These are phyloP conservation scores for Coemansia sp. DNA, from an alignment of 192 early-diverging fungal genomes.

Conservation along the genomic window DNA sequence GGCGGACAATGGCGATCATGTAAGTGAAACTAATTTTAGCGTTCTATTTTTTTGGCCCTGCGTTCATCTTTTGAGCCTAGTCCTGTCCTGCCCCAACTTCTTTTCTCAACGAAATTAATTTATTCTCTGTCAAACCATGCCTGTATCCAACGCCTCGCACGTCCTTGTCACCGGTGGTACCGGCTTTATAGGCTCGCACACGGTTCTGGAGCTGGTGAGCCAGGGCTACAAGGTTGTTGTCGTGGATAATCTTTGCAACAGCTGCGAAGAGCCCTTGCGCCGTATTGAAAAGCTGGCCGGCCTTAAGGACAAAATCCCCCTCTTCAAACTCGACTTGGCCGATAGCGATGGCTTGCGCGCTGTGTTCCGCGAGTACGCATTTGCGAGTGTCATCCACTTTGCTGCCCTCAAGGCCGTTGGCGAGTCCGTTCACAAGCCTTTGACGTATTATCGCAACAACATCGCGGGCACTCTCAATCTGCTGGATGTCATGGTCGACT, in stretches of 20 bases:
- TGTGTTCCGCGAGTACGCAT: constrained; percentile 74
- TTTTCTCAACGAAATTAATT: neutral
- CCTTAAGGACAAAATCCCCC: constrained; percentile 56
- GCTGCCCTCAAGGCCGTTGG: constrained; percentile 89
- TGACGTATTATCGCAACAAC: constrained; percentile 95
- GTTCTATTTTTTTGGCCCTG: neutral
- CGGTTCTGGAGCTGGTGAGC: constrained; percentile 79
- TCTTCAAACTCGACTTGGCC: constrained; percentile 81
- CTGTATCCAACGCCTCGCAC: constrained; percentile 17
- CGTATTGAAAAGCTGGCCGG: constrained; percentile 68
- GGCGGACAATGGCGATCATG: neutral
- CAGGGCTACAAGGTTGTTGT: constrained; percentile 84
- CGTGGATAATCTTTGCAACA: constrained; percentile 90
- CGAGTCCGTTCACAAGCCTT: constrained; percentile 76
- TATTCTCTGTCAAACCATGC: constrained; percentile 19
- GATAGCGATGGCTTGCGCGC: constrained; percentile 66
- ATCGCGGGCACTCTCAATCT: constrained; percentile 86
- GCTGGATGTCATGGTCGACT: constrained; percentile 81
- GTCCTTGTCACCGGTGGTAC: constrained; percentile 75
- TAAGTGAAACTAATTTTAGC: neutral
- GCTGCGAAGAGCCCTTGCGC: constrained; percentile 72
- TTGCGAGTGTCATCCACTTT: constrained; percentile 83
- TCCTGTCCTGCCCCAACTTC: neutral
- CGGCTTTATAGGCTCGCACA: constrained; percentile 96
- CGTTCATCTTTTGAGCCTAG: neutral